Evolutionary conservation across 108 stramenopile species (phyloP).

Genomic region (Skeletonema costatum): DNA sequence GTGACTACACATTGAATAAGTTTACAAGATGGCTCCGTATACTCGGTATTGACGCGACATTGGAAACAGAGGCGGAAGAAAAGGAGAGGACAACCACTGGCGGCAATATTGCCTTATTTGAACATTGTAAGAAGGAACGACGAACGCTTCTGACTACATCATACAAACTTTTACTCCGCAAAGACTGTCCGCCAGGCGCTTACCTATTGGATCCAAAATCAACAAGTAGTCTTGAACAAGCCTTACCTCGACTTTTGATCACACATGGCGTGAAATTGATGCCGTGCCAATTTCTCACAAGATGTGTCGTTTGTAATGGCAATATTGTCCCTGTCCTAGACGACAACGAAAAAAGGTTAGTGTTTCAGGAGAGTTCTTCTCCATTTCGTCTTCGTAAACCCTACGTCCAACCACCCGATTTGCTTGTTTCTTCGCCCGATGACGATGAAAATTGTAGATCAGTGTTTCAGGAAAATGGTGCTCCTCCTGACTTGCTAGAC

Average conservation of each 20-base stretch:
- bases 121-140: constrained; percentile 70
- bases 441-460: constrained; percentile 47
- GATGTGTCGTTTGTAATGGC: constrained; percentile 90
- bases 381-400: constrained; percentile 1
- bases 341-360: constrained; percentile 48
- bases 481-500: constrained; percentile 47
- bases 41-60: constrained; percentile 78
- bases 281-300: constrained; percentile 67
- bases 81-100: constrained; percentile 53
- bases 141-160: constrained; percentile 85
- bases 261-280: constrained; percentile 73
- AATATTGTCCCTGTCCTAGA: constrained; percentile 62
- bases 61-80: constrained; percentile 88
- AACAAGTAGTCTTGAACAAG: constrained; percentile 63
- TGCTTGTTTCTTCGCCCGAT: neutral
- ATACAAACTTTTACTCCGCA: constrained; percentile 71
- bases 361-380: constrained; percentile 48
- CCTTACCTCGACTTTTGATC: constrained; percentile 69
- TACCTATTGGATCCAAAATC: constrained; percentile 72
- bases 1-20: constrained; percentile 74
- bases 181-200: constrained; percentile 84
- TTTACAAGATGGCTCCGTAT: constrained; percentile 85
- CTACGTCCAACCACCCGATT: neutral
- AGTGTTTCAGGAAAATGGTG: constrained; percentile 66
- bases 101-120: constrained; percentile 66